phyloP scores from a whole-genome alignment of 805 yeast genomes.

The Teunomyces stri region DNA sequence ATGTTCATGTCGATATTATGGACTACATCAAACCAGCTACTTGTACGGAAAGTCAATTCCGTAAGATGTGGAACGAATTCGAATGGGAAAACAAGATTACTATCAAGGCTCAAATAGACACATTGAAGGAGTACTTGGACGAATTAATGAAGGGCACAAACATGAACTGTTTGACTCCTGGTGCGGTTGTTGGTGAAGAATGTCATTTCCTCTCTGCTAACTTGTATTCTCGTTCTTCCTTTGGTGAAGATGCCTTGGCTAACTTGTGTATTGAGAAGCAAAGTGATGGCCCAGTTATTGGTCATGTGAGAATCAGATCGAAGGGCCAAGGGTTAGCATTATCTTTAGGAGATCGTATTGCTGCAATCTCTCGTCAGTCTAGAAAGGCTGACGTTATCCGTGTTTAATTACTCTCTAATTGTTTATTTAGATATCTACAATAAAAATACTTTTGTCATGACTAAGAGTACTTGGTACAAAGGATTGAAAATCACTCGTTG shows the following conservation, averaged over 20 bases:
- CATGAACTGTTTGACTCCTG: constrained; percentile 91
- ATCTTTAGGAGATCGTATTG: constrained; percentile 91
- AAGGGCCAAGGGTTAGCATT: constrained; percentile 97
- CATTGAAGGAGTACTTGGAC: constrained; percentile 75
- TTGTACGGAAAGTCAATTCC: constrained; percentile 84
- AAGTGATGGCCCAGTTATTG: constrained; percentile 71
- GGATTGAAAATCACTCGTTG: background rate
- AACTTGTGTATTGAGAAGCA: constrained; percentile 89
- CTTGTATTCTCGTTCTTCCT: constrained; percentile 84
- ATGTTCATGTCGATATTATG: constrained; percentile 94
- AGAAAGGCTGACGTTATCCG: constrained; percentile 18
- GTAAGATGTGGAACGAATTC: constrained; percentile 98
- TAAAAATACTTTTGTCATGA: constrained; percentile 2
- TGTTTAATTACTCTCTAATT: constrained; percentile 6
- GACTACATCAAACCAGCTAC: constrained; percentile 96
- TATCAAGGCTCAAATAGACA: constrained; percentile 63
- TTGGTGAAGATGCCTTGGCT: constrained; percentile 97
- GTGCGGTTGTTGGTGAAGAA: constrained; percentile 84
- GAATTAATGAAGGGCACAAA: constrained; percentile 79
- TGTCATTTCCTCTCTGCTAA: constrained; percentile 94
- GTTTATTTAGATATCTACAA: background rate
- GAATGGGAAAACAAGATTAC: constrained; percentile 99
- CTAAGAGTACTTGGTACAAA: background rate
- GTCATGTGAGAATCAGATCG: constrained; percentile 94
- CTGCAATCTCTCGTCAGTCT: constrained; percentile 63